Evolutionary conservation across 2,329 filamentous ascomycete species (phyloP).

Genomic region (Diaporthe aspalathi): DNA sequence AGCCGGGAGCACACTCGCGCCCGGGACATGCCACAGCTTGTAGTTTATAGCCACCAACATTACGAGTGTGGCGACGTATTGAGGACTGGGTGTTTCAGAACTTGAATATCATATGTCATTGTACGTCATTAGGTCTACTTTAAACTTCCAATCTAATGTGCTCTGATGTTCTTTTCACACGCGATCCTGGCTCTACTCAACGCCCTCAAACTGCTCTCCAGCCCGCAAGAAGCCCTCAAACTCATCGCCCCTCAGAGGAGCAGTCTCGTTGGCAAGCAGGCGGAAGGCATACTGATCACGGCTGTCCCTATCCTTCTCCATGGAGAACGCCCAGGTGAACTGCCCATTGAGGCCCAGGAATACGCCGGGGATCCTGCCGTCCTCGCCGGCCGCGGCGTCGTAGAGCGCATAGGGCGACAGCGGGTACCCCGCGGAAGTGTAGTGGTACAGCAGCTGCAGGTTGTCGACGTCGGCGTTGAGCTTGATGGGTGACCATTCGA

Average conservation of each 20-base stretch:
- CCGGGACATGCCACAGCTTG: too few species aligned
- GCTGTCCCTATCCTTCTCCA: not conserved
- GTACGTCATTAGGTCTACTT: too few species aligned
- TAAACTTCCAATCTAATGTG: too few species aligned
- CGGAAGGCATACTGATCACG: not conserved
- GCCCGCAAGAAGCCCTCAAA: constrained; percentile 6
- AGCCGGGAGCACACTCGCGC: too few species aligned
- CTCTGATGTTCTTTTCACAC: too few species aligned
- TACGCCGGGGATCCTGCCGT: not conserved
- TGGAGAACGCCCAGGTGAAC: constrained; percentile 11
- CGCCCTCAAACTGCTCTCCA: not conserved
- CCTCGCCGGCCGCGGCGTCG: not conserved
- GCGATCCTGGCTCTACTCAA: not conserved
- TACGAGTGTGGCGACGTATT: too few species aligned
- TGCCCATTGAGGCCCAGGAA: constrained; percentile 1
- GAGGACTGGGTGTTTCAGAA: too few species aligned
- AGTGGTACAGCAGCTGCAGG: constrained; percentile 4
- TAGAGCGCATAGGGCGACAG: not conserved
- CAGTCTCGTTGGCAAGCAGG: constrained; percentile 6
- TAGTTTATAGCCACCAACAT: too few species aligned
- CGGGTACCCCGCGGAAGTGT: constrained; percentile 1
- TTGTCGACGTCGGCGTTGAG: constrained; percentile 3
- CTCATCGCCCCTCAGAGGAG: constrained; percentile 3
- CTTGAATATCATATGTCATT: too few species aligned
- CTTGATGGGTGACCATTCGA: not conserved